phyloP scores from a whole-genome alignment of 306 rosid genomes.

The Fragaria iinumae region DNA sequence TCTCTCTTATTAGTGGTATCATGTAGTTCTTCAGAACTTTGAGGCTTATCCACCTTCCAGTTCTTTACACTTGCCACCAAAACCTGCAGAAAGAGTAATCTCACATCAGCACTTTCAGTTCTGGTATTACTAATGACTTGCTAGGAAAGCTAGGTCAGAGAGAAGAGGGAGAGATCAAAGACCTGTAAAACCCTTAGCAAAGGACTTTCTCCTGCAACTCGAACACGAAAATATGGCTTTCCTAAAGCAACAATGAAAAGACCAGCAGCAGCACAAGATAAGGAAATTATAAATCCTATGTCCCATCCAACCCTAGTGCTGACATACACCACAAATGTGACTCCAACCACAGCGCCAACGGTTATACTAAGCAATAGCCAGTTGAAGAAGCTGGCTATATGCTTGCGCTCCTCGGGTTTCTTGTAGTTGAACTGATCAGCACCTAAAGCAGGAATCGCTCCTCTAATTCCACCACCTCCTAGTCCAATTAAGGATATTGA shows the following conservation, averaged over 20 bases:
- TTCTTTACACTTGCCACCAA: slow-evolving; percentile 19
- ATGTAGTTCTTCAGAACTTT: slow-evolving; percentile 5
- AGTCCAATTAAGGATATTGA: slow-evolving; percentile 49
- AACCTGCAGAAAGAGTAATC: background rate
- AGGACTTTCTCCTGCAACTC: slow-evolving; percentile 47
- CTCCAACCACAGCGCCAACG: slow-evolving; percentile 48
- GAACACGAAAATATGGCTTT: slow-evolving; percentile 39
- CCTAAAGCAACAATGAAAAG: slow-evolving; percentile 42
- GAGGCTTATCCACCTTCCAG: slow-evolving; percentile 5
- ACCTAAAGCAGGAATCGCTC: slow-evolving; percentile 55
- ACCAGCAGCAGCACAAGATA: slow-evolving; percentile 36
- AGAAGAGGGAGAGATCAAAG: background rate
- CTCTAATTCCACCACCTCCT: slow-evolving; percentile 61
- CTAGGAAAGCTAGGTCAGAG: background rate
- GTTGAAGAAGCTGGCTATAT: slow-evolving; percentile 51
- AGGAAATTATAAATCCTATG: slow-evolving; percentile 46
- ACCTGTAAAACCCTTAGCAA: slow-evolving; percentile 48
- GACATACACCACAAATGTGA: slow-evolving; percentile 49
- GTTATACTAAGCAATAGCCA: slow-evolving; percentile 52
- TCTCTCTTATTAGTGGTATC: background rate
- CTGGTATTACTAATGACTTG: background rate
- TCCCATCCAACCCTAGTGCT: slow-evolving; percentile 39
- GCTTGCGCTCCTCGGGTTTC: slow-evolving; percentile 36
- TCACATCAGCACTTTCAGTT: background rate
- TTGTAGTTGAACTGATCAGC: slow-evolving; percentile 53